Evolutionary conservation across 305 asterid genomes (phyloP).

Genomic region (Fraxinus xanthoxyloides): DNA sequence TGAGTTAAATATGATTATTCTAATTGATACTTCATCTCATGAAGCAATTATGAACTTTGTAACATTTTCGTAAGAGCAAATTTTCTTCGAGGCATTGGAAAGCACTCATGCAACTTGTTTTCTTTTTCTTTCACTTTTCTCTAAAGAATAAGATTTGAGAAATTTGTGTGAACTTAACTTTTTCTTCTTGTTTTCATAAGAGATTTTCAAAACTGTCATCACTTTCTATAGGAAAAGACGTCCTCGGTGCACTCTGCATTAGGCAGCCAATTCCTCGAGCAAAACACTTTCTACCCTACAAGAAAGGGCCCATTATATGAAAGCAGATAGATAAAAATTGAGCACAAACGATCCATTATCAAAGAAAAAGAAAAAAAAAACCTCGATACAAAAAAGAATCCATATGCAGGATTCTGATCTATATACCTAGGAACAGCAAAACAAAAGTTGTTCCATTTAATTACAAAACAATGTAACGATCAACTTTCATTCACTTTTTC

Average conservation of each 20-base stretch:
- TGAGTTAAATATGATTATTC: background rate
- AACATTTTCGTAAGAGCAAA: background rate
- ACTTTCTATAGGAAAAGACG: background rate
- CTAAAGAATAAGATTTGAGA: background rate
- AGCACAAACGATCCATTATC: background rate
- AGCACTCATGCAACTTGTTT: background rate
- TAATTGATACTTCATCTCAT: background rate
- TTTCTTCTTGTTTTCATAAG: background rate
- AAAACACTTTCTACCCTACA: background rate
- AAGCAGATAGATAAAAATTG: background rate
- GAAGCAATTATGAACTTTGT: background rate
- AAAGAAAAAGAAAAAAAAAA: too few species aligned
- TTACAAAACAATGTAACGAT: background rate
- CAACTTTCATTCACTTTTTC: too few species aligned
- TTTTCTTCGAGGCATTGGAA: background rate
- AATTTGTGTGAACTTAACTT: background rate
- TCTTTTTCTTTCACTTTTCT: background rate
- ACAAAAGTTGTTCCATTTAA: background rate
- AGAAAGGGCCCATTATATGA: background rate
- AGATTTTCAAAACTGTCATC: background rate
- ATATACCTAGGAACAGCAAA: too few species aligned
- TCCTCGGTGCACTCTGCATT: background rate
- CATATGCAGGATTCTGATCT: too few species aligned
- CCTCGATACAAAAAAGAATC: background rate
- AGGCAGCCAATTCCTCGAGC: background rate